These are phyloP conservation scores for Fonsecaea erecta DNA, from an alignment of 2,329 filamentous ascomycete genomes.

Conservation along the genomic window DNA sequence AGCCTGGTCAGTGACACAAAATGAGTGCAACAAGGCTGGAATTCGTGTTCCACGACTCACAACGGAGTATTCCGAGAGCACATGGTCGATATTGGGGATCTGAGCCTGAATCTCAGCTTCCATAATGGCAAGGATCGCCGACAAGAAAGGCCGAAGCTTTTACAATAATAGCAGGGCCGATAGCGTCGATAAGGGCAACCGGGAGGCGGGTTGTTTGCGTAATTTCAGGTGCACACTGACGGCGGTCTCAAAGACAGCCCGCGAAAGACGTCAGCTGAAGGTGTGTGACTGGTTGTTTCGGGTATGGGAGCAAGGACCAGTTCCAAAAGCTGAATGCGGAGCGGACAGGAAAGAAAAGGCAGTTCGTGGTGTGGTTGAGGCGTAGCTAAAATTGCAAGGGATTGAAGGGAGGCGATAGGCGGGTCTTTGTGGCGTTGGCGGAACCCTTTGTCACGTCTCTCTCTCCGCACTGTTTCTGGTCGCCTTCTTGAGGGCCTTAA, in stretches of 20 bases:
- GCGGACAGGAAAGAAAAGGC: background rate
- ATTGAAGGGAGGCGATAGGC: background rate
- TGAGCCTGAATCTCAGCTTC: constrained; percentile 84
- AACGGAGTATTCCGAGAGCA: constrained; percentile 89
- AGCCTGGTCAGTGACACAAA: constrained; percentile 17
- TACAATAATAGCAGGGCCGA: background rate
- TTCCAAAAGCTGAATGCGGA: constrained; percentile 5
- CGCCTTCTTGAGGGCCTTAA: background rate
- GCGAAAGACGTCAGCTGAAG: background rate
- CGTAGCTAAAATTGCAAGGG: constrained; percentile 17
- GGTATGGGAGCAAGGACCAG: background rate
- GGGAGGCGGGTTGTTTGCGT: background rate
- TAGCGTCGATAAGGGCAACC: background rate
- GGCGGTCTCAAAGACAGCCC: background rate
- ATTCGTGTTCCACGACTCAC: constrained; percentile 41
- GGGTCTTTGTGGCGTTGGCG: background rate
- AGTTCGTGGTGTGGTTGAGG: background rate
- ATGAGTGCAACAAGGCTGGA: constrained; percentile 5
- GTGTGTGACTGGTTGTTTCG: constrained; percentile 1
- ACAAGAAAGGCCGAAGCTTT: background rate
- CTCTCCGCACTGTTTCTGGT: background rate
- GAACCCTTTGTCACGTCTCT: background rate
- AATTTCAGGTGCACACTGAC: background rate
- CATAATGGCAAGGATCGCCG: constrained; percentile 58
- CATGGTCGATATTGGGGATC: constrained; percentile 83